Evolutionary conservation across 306 rosid species (phyloP).

Genomic region (Dryas alaskensis): DNA sequence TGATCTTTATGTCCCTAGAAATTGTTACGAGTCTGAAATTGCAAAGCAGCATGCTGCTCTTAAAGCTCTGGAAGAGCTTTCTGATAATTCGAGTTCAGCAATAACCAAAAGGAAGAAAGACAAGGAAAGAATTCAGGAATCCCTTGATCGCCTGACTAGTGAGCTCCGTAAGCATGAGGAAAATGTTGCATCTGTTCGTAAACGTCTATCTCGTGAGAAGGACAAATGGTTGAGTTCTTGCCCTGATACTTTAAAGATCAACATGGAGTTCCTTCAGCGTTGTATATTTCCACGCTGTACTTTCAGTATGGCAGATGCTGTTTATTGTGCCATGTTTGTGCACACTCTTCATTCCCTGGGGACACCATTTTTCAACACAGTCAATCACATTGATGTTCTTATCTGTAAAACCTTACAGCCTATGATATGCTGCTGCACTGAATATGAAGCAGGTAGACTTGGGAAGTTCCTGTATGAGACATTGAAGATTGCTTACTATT

Average conservation of each 20-base stretch:
- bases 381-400: slow-evolving; percentile 94
- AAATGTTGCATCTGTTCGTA: slow-evolving; percentile 78
- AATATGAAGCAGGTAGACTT: slow-evolving; percentile 92
- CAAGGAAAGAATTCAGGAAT: slow-evolving; percentile 96
- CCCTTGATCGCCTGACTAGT: slow-evolving; percentile 77
- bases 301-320: slow-evolving; percentile 99
- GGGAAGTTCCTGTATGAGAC: slow-evolving; percentile 94
- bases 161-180: slow-evolving; percentile 87
- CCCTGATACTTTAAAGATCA: slow-evolving; percentile 94
- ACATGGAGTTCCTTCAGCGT: slow-evolving; percentile 99
- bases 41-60: slow-evolving; percentile 83
- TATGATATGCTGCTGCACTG: slow-evolving; percentile 99
- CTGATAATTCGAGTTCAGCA: slow-evolving; percentile 97
- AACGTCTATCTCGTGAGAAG: slow-evolving; percentile 81
- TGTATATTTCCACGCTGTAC: slow-evolving; percentile 99
- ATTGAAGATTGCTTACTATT: slow-evolving; percentile 85
- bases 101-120: slow-evolving; percentile 94
- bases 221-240: slow-evolving; percentile 96
- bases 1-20: slow-evolving; percentile 89
- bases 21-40: slow-evolving; percentile 84
- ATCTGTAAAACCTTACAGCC: slow-evolving; percentile 97
- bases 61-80: slow-evolving; percentile 87
- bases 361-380: slow-evolving; percentile 97
- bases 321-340: slow-evolving; percentile 95
- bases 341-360: slow-evolving; percentile 98